Conservation (phyloP, 139 green algal species). For the Parachlorella kessleri region DNA sequence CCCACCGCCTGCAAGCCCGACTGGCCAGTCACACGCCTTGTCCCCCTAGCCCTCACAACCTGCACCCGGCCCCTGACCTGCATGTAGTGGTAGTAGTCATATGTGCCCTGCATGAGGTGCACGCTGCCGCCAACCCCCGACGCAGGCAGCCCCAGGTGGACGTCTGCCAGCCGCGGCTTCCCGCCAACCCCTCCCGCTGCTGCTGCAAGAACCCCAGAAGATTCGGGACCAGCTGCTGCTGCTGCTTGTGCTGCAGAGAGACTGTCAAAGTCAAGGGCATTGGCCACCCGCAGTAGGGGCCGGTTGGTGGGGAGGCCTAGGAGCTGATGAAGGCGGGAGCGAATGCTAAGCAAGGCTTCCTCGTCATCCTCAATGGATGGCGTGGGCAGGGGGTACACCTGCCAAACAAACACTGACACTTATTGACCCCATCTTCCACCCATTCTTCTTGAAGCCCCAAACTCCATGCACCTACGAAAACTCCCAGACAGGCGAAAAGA, state of each 20-base stretch:
- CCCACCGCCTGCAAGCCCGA: no score
- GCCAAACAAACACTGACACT: neutral
- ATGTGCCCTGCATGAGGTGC: constrained; percentile 78
- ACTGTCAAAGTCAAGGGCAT: constrained; percentile 53
- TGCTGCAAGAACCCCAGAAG: neutral
- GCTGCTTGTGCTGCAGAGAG: neutral
- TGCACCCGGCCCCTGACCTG: constrained; percentile 50
- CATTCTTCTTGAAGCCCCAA: neutral
- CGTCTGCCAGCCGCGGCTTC: constrained; percentile 59
- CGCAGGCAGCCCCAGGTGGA: constrained; percentile 66
- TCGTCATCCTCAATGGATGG: constrained; percentile 44
- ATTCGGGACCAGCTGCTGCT: constrained; percentile 2
- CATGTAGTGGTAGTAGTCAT: constrained; percentile 98
- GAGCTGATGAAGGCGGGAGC: constrained; percentile 57
- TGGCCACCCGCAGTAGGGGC: constrained; percentile 70
- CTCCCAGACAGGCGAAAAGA: no score
- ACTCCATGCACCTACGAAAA: neutral
- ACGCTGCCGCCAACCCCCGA: constrained; percentile 51
- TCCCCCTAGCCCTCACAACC: no score
- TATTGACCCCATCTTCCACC: neutral
- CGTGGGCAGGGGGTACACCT: constrained; percentile 48
- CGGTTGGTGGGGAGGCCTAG: constrained; percentile 75
- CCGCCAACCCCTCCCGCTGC: neutral
- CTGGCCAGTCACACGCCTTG: no score
- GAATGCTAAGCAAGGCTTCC: constrained; percentile 17